Percentiles rank a stretch among this genome's conserved stretches.
Conservation (phyloP, 2,329 filamentous ascomycete genomes). For the Aspergillus ustus region DNA sequence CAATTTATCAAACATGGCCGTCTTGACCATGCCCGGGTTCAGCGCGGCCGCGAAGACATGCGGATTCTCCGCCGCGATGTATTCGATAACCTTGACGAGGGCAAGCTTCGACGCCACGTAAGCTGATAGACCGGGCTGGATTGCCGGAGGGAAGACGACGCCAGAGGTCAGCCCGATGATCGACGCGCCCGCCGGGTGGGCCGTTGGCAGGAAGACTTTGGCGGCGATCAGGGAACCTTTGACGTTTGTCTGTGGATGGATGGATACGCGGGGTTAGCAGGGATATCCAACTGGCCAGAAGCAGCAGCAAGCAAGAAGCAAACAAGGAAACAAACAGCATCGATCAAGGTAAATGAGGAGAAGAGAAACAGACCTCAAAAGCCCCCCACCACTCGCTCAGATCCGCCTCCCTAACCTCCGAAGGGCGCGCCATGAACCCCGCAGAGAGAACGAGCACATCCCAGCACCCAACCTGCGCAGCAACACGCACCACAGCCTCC, state of each 20-base stretch:
- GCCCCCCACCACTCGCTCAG: slow-evolving; percentile 27
- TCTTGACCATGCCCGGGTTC: slow-evolving; percentile 48
- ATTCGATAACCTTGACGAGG: slow-evolving; percentile 48
- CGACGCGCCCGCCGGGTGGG: slow-evolving; percentile 21
- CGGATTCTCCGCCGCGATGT: slow-evolving; percentile 47
- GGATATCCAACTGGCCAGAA: not conserved
- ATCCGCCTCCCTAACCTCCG: slow-evolving; percentile 14
- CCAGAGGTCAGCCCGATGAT: slow-evolving; percentile 26
- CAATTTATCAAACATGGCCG: slow-evolving; percentile 25
- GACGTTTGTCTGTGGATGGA: slow-evolving; percentile 32
- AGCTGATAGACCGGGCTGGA: slow-evolving; percentile 21
- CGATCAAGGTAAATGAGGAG: too few relatives aligned
- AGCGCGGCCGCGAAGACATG: slow-evolving; percentile 46
- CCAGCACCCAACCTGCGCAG: not conserved
- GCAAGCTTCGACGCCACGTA: slow-evolving; percentile 53
- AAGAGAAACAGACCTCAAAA: slow-evolving; percentile 25
- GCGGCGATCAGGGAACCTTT: slow-evolving; percentile 26
- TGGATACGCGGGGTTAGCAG: not conserved
- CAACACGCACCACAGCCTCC: not conserved
- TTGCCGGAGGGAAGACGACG: slow-evolving; percentile 21
- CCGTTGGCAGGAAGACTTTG: slow-evolving; percentile 24
- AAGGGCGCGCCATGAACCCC: slow-evolving; percentile 8
- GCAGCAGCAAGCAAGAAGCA: not conserved
- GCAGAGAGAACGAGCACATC: not conserved
- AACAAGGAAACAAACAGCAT: too few relatives aligned